Evolutionary conservation across 768 basidiomycete species (phyloP).

Genomic region (Lactarius indigo): DNA sequence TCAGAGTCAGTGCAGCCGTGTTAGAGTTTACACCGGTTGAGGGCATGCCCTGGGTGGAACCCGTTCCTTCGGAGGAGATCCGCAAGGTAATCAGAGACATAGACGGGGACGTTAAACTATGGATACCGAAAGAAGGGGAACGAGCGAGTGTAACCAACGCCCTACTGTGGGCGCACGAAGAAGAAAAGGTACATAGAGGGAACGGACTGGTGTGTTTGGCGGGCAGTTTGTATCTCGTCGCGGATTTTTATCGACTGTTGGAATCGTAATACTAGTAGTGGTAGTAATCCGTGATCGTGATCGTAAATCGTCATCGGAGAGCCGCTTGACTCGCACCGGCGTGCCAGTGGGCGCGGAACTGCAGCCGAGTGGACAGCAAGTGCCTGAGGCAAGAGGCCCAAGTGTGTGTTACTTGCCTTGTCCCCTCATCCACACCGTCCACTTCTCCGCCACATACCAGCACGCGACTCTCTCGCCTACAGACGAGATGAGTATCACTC

Average conservation of each 20-base stretch:
- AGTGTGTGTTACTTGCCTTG: not conserved
- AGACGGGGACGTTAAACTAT: conserved; percentile 45
- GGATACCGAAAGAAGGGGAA: conserved; percentile 38
- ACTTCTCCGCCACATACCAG: not conserved
- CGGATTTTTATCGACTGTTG: conserved; percentile 78
- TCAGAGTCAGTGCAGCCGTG: conserved; percentile 49
- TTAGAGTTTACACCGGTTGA: conserved; percentile 70
- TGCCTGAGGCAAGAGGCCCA: too few species aligned
- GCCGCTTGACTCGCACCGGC: not conserved
- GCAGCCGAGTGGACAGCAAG: not conserved
- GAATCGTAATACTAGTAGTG: not conserved
- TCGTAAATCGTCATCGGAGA: conserved; percentile 5
- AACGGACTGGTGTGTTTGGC: conserved; percentile 64
- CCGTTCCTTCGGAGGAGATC: conserved; percentile 53
- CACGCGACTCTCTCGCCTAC: not conserved
- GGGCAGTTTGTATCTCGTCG: conserved; percentile 92
- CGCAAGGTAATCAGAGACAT: conserved; percentile 42
- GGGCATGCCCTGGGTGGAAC: conserved; percentile 92
- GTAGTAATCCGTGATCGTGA: not conserved
- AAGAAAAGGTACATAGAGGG: conserved; percentile 24
- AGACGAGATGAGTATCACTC: conserved; percentile 11
- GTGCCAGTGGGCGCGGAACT: not conserved
- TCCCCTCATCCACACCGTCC: not conserved
- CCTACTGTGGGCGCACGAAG: conserved; percentile 38
- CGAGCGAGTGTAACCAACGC: conserved; percentile 42